These are phyloP conservation scores for cucumber (Cucumis sativus) DNA, from an alignment of 306 rosid species.

Conservation along the genomic window DNA sequence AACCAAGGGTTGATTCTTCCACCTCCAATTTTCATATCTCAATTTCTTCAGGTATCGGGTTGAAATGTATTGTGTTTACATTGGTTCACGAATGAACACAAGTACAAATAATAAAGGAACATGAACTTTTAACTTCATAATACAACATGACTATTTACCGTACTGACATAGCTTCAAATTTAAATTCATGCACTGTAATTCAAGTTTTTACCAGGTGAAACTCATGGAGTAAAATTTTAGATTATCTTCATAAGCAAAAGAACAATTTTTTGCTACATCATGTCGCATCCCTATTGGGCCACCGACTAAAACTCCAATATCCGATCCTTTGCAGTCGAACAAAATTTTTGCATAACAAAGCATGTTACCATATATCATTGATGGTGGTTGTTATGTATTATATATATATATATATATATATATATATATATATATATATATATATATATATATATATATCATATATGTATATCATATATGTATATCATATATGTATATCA, in stretches of 20 bases:
- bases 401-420: not conserved
- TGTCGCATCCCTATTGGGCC: conserved; percentile 40
- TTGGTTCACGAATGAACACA: not conserved
- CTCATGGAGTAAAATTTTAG: conserved; percentile 40
- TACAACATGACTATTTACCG: not conserved
- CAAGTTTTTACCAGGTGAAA: conserved; percentile 22
- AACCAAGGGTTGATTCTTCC: no score
- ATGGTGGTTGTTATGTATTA: not conserved
- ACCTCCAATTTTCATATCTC: no score
- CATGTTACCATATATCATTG: not conserved
- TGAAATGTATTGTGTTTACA: not conserved
- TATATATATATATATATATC: no score
- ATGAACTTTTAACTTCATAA: not conserved
- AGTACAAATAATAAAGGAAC: not conserved
- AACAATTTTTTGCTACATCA: conserved; percentile 36
- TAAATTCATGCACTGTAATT: not conserved
- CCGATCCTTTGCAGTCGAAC: conserved; percentile 23
- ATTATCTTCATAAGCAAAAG: conserved; percentile 23
- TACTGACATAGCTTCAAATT: not conserved
- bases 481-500: no score
- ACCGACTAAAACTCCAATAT: conserved; percentile 34
- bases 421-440: no score
- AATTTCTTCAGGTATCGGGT: no score
- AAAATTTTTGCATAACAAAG: conserved; percentile 20
- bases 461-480: no score